Percentiles rank a stretch among this genome's conserved stretches.
Evolutionary conservation across 2,329 filamentous ascomycete species (phyloP).

Genomic region (Didymosphaeria variabile): DNA sequence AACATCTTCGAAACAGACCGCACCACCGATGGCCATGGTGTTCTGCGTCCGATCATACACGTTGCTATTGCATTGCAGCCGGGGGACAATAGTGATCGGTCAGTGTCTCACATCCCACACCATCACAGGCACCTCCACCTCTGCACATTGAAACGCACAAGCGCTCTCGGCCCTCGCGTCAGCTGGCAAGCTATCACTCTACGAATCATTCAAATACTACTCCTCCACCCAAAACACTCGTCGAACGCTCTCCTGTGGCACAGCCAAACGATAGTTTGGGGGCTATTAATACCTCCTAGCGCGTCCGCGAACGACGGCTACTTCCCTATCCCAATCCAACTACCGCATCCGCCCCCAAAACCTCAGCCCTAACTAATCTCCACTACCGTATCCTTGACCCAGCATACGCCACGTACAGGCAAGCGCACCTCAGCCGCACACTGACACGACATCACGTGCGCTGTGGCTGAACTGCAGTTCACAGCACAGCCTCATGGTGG

Average conservation of each 20-base stretch:
- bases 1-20: too few relatives aligned
- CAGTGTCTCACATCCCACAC: not conserved
- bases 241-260: not conserved
- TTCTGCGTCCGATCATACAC: not conserved
- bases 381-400: not conserved
- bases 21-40: too few relatives aligned
- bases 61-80: not conserved
- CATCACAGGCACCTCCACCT: not conserved
- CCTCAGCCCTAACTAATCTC: constrained; percentile 5
- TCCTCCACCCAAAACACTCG: not conserved
- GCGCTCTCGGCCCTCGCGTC: not conserved
- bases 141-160: not conserved
- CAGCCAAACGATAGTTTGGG: not conserved
- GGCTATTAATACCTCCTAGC: not conserved
- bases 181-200: not conserved
- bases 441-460: constrained; percentile 10
- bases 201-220: not conserved
- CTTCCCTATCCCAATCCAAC: not conserved
- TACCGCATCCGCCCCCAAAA: constrained; percentile 4
- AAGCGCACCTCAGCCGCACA: constrained; percentile 5
- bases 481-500: constrained; percentile 15
- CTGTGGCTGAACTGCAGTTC: constrained; percentile 18
- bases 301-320: not conserved
- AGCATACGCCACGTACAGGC: not conserved
- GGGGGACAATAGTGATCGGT: not conserved